Base-by-base conservation (phyloP, 192 early-diverging fungal genomes). In the Linderina pennispora region DNA sequence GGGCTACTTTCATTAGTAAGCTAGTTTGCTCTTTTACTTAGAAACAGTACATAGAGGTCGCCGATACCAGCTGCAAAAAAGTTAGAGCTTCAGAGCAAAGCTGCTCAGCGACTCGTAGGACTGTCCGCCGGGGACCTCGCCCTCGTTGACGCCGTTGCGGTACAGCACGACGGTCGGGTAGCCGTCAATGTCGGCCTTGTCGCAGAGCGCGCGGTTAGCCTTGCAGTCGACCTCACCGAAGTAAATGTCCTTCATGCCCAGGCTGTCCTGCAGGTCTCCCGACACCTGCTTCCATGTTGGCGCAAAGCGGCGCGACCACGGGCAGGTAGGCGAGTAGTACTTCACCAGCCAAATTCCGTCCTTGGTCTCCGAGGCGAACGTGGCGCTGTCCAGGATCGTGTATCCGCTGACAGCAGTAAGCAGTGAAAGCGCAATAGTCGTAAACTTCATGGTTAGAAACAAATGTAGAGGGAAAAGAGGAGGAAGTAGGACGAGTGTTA, bases 161-260 rank as follows among this genome's bases (percentile, higher is more conserved):
- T 63, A 74, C 46, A 48, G 43, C 3, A 67, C 55, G 26, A 74
- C 55, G 8, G 71, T 74, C 14, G 71, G 71, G 45, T 74, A 74
- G 2, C 71, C 71, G 43, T 74, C 64, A 28, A 66, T 67, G 26
- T 45, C 31, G 2, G 60, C 55, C 8, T 20, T 20, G 32, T 67
- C 62, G 38, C 72, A 75, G 36, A 68, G 14, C 8, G 58, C 50
- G 28, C 53, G 60, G 48, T 61, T 36, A 15, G 43, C 56, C 61
- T 63, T 63, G 60, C 72, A 75, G 53, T 75, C 61, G 40, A 75
- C 61, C 28, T 67, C 60, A 41, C 31, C 72, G 50, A 75, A 56
- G 40, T 43, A 53, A 21, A 68, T 49, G 43, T 68, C 50, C 28
- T 55, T 63, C 9, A 45, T 35, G 6, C 53, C 39, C 19, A 68